Base-by-base conservation (phyloP, 257 asterid genomes). In the Anisodus acutangulus region DNA sequence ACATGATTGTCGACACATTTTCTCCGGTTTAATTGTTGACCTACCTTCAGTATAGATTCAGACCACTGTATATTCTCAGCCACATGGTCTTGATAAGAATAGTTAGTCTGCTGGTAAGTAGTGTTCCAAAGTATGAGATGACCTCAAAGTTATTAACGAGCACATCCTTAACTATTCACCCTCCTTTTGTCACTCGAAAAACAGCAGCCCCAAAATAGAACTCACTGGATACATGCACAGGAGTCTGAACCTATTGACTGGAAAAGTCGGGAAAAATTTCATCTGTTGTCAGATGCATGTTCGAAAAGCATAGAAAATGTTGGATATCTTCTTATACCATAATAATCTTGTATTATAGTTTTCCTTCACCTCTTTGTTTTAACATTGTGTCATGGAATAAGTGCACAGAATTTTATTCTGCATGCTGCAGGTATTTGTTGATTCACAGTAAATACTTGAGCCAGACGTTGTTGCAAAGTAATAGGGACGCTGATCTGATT, bases 371-470 rank as follows among this genome's bases (percentile, higher is more conserved):
- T 45, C 35, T 45, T 71, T 72, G 80, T 72, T 45, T 72, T n/a
- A 43, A 9, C 58, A 9, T 71, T 71, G 39, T 43, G 37, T 9
- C 10, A 1, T 9, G 80, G 80, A 72, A 0, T 5, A 45, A n/a
- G 57, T 70, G 79, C 79, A 45, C 9, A 43, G 6, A 16, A 17
- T 45, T 71, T n/a, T 72, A 1, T 10, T 49, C 63, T 12, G 6
- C 81, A 51, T 41, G 60, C 26, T 76, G 26, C 81, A 76, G 81
- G 81, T 76, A 76, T 76, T 76, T 76, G 47, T 76, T 4, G 63
- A 76, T 76, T 76, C 81, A 53, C 9, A 76, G 64, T 3, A 76
- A 13, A 5, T 76, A 53, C 22, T 13, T 76, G 47, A 76, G 13
- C 63, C 64, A 12, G 47, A 76, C 43, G 15, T 13, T 4, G 64